These are phyloP conservation scores for Aspergillus fumigatiaffinis DNA, from an alignment of 2,329 filamentous ascomycete genomes.

Conservation along the genomic window DNA sequence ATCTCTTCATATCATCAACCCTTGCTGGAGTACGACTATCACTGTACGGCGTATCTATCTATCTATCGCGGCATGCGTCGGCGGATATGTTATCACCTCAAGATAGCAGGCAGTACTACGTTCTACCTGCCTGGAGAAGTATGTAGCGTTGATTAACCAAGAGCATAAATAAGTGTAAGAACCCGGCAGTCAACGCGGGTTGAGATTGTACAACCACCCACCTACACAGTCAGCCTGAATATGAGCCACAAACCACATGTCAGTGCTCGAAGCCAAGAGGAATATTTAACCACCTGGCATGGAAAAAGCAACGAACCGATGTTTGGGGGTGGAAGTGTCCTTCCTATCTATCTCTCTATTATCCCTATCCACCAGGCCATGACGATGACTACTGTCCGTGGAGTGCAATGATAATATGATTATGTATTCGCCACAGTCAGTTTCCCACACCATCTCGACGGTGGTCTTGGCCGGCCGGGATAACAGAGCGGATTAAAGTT, in stretches of 20 bases:
- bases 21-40: not conserved
- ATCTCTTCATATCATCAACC: not conserved
- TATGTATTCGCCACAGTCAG: conserved; percentile 5
- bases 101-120: not conserved
- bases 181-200: not conserved
- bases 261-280: not conserved
- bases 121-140: not conserved
- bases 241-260: not conserved
- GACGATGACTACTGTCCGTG: not conserved
- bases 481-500: not conserved
- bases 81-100: not conserved
- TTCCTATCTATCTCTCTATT: not conserved
- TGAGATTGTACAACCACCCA: not conserved
- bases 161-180: not conserved
- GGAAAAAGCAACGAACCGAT: not conserved
- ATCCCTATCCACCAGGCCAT: not conserved
- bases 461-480: not conserved
- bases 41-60: too few relatives aligned
- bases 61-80: not conserved
- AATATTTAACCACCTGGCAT: not conserved
- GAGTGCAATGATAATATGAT: conserved; percentile 1
- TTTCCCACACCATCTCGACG: not conserved
- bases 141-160: not conserved
- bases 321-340: not conserved
- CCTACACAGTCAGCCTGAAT: not conserved